Percentiles rank a stretch among this genome's conserved stretches.
These are phyloP conservation scores for Ceraceosorus guamensis DNA, from an alignment of 1,284 basidiomycete genomes.

Conservation along the genomic window DNA sequence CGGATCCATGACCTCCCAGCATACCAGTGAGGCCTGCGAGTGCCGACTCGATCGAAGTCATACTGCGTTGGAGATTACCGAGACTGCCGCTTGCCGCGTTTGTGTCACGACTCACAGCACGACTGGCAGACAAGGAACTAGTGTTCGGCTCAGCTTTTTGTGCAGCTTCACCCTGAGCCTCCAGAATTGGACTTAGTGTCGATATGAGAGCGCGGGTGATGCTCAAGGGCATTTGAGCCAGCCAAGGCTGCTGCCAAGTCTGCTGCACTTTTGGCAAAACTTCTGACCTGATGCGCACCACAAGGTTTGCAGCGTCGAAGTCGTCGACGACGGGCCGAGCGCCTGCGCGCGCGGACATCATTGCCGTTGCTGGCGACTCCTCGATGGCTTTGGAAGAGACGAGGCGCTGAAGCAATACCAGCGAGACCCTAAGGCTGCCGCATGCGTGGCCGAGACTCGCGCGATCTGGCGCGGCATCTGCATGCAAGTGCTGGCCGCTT, in stretches of 20 bases:
- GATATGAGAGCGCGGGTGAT: conserved; percentile 62
- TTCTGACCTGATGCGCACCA: conserved; percentile 69
- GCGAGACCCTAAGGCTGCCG: conserved; percentile 70
- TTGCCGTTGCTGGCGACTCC: conserved; percentile 73
- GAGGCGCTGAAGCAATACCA: conserved; percentile 70
- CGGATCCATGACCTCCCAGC: neutral
- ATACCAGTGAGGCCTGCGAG: conserved; percentile 11
- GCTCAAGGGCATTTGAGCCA: conserved; percentile 61
- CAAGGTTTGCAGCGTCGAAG: conserved; percentile 76
- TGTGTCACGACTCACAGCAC: too few relatives aligned
- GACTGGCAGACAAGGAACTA: neutral
- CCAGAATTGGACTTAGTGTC: conserved; percentile 71
- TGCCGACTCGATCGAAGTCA: conserved; percentile 11
- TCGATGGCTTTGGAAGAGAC: conserved; percentile 71
- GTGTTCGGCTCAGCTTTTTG: conserved; percentile 12
- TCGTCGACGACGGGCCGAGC: too few relatives aligned
- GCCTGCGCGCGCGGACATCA: conserved; percentile 53
- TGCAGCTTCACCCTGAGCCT: conserved; percentile 57
- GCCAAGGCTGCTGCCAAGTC: conserved; percentile 80
- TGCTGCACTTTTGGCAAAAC: conserved; percentile 63
- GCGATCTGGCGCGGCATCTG: conserved; percentile 21
- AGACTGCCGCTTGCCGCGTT: neutral
- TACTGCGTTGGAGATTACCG: conserved; percentile 4
- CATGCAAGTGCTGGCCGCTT: conserved; percentile 17
- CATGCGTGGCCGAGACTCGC: conserved; percentile 59